These are phyloP conservation scores for Dalechampia spathulata DNA, from an alignment of 441 rosid species.

Conservation along the genomic window DNA sequence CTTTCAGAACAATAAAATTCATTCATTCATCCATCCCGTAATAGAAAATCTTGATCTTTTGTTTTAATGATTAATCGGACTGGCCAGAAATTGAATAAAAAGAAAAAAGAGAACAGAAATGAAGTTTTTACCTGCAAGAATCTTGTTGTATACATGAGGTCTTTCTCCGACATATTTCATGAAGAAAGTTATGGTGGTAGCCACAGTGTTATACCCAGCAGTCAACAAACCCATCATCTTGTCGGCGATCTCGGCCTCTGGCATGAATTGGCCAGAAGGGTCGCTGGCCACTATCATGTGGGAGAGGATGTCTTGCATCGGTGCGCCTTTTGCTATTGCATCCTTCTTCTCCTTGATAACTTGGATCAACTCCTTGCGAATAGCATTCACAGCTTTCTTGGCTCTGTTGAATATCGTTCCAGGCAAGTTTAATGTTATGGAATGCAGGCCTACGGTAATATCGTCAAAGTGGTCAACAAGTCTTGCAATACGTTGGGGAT, in stretches of 20 bases:
- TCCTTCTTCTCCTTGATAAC: conserved; percentile 20
- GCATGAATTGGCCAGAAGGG: conserved; percentile 19
- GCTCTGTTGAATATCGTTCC: conserved; percentile 25
- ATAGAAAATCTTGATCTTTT: too few relatives aligned
- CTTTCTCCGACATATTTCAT: conserved; percentile 33
- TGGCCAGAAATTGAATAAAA: too few relatives aligned
- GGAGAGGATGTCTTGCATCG: conserved; percentile 21
- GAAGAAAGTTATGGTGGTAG: conserved; percentile 27
- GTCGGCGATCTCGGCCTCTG: conserved; percentile 25
- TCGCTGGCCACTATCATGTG: conserved; percentile 22
- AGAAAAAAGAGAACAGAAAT: too few relatives aligned
- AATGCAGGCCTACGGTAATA: conserved; percentile 19
- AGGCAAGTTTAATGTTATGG: conserved; percentile 20
- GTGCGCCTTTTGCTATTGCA: conserved; percentile 12
- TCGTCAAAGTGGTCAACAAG: conserved; percentile 18
- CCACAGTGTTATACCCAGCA: conserved; percentile 29
- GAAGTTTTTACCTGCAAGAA: conserved; percentile 16
- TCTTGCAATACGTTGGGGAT: conserved; percentile 16
- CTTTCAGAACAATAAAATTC: neutral
- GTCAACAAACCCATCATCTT: conserved; percentile 26
- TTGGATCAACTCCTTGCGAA: conserved; percentile 14
- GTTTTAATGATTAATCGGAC: too few relatives aligned
- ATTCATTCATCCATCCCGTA: too few relatives aligned
- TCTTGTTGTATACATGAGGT: conserved; percentile 21
- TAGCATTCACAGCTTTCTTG: conserved; percentile 11